Conservation (phyloP, 352 stramenopile species). For the Pythium folliculosum region DNA sequence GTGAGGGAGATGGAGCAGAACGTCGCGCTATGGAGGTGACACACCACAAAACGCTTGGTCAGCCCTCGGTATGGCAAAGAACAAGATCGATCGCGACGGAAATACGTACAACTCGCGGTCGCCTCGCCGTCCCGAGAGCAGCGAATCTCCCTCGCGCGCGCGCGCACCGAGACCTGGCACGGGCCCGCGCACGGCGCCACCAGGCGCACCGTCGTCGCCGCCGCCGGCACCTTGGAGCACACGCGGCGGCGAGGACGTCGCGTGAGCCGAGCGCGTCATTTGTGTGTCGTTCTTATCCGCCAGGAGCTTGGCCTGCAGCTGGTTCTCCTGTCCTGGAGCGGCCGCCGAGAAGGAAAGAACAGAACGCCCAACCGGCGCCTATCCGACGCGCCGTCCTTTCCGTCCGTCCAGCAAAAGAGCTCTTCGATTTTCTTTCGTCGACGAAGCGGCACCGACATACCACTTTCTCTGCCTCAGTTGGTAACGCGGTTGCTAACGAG, state of each 20-base stretch:
- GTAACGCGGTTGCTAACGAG: constrained; percentile 20
- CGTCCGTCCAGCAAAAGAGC: not conserved
- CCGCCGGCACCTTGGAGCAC: constrained; percentile 2
- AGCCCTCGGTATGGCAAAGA: not conserved
- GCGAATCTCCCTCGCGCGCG: constrained; percentile 21
- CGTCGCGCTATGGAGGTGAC: constrained; percentile 30
- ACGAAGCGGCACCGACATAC: constrained; percentile 13
- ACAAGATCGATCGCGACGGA: not conserved
- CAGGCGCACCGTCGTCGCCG: not conserved
- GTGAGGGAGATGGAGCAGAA: constrained; percentile 69
- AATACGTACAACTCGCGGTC: constrained; percentile 26
- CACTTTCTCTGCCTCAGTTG: constrained; percentile 19
- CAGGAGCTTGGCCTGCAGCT: no score
- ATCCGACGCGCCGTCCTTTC: no score
- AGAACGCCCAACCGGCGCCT: no score
- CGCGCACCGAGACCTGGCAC: not conserved
- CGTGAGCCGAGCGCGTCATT: constrained; percentile 26
- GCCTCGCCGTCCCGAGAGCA: constrained; percentile 8
- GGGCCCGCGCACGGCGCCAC: not conserved
- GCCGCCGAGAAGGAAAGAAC: no score
- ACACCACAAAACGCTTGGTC: not conserved
- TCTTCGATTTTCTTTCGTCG: not conserved
- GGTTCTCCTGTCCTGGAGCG: no score
- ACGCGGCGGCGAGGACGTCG: constrained; percentile 25
- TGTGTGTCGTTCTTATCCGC: not conserved